These are phyloP conservation scores for Penicillium occitanis DNA, from an alignment of 2,329 filamentous ascomycete species.

Conservation along the genomic window DNA sequence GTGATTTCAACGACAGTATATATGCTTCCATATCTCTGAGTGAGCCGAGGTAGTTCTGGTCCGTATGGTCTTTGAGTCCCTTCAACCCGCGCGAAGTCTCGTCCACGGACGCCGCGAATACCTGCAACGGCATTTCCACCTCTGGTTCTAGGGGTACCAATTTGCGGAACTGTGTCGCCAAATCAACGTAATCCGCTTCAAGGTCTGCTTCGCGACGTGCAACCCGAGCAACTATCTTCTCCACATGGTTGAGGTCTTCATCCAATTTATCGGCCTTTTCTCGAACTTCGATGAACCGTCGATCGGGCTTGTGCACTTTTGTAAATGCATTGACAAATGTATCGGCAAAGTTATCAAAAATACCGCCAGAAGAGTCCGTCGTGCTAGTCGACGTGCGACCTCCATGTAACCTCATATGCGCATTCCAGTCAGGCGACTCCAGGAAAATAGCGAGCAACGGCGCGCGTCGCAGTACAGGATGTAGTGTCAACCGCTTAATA, in stretches of 20 bases:
- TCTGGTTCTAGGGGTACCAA: constrained; percentile 86
- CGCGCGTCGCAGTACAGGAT: constrained; percentile 82
- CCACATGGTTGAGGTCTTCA: constrained; percentile 87
- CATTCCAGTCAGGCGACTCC: constrained; percentile 93
- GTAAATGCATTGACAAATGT: constrained; percentile 96
- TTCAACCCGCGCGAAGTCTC: constrained; percentile 77
- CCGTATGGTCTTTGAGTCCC: constrained; percentile 82
- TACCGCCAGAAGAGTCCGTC: constrained; percentile 53
- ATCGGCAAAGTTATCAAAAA: constrained; percentile 94
- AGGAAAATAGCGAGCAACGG: constrained; percentile 84
- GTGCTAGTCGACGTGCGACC: constrained; percentile 58
- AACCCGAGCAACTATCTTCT: constrained; percentile 92
- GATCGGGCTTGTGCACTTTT: constrained; percentile 92
- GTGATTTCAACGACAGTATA: constrained; percentile 77
- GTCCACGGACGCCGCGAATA: constrained; percentile 82
- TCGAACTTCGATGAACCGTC: constrained; percentile 88
- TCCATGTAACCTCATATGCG: constrained; percentile 80
- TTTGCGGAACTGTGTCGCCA: constrained; percentile 92
- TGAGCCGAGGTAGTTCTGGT: constrained; percentile 91
- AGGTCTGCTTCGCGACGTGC: constrained; percentile 84
- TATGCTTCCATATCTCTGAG: constrained; percentile 96
- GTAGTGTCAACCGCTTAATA: constrained; percentile 77
- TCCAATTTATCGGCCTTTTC: constrained; percentile 92
- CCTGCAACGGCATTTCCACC: constrained; percentile 76
- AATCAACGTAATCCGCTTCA: constrained; percentile 81